These are phyloP conservation scores for Leptodermis oblonga DNA, from an alignment of 257 asterid species.

Conservation along the genomic window DNA sequence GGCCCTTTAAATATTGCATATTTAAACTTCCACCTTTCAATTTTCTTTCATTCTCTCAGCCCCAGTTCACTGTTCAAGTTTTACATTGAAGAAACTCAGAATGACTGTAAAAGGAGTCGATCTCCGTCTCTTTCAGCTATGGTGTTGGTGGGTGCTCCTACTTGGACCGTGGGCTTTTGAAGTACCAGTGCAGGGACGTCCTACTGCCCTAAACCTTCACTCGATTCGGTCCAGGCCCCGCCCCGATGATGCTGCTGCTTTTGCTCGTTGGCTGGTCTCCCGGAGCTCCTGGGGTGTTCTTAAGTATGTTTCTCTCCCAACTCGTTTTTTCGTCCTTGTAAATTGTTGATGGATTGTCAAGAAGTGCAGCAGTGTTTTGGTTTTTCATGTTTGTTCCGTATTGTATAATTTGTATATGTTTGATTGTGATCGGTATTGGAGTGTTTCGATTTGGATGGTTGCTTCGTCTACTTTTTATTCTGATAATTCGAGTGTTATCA, in stretches of 20 bases:
- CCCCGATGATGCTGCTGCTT: conserved; percentile 55
- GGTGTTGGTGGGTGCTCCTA: conserved; percentile 20
- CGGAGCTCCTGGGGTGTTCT: conserved; percentile 89
- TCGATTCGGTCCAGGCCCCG: conserved; percentile 39
- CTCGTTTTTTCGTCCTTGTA: not conserved
- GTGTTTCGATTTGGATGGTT: not conserved
- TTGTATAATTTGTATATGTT: too few species aligned
- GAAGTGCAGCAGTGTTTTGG: too few species aligned
- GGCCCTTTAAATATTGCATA: not conserved
- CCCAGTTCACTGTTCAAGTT: too few species aligned
- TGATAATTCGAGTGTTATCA: not conserved
- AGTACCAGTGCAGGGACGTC: conserved; percentile 46
- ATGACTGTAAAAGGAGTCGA: not conserved
- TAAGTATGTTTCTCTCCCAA: conserved; percentile 31
- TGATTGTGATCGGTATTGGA: not conserved
- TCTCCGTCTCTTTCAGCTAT: not conserved
- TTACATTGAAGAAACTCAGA: not conserved
- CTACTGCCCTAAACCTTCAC: conserved; percentile 22
- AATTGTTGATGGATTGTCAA: not conserved
- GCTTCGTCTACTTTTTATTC: not conserved
- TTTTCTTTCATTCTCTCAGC: too few species aligned
- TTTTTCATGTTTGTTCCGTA: too few species aligned
- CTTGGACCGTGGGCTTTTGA: conserved; percentile 26
- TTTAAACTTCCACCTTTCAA: too few species aligned
- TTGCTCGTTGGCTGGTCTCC: conserved; percentile 91